phyloP scores from a whole-genome alignment of 768 basidiomycete species.

The Pilatotrama ljubarskyi region DNA sequence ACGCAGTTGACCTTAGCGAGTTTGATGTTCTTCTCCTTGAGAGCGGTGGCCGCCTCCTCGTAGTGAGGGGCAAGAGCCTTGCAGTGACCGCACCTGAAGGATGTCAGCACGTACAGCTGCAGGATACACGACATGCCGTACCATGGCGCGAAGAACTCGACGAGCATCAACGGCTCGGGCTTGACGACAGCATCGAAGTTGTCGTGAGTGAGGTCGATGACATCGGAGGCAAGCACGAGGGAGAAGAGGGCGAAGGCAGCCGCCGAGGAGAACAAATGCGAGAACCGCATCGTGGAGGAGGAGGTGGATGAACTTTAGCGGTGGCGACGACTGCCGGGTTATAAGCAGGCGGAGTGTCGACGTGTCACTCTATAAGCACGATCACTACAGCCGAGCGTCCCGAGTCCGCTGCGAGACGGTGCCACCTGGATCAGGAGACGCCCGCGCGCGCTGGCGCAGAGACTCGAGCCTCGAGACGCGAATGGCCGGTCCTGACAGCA shows the following conservation, averaged over 20 bases:
- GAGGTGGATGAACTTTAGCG: slow-evolving; percentile 14
- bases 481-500: background rate
- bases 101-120: background rate
- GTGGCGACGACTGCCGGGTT: slow-evolving; percentile 26
- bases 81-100: slow-evolving; percentile 87
- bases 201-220: slow-evolving; percentile 68
- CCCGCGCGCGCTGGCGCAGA: background rate
- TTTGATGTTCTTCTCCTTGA: slow-evolving; percentile 89
- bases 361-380: slow-evolving; percentile 44
- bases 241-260: slow-evolving; percentile 56
- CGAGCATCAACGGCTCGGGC: slow-evolving; percentile 73
- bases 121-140: slow-evolving; percentile 30
- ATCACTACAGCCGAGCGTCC: slow-evolving; percentile 13
- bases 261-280: slow-evolving; percentile 46
- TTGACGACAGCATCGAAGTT: slow-evolving; percentile 69
- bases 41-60: slow-evolving; percentile 88
- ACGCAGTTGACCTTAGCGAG: slow-evolving; percentile 98
- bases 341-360: slow-evolving; percentile 31
- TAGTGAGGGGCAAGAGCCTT: slow-evolving; percentile 94
- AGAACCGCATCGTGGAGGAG: slow-evolving; percentile 61
- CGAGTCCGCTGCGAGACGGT: background rate
- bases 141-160: slow-evolving; percentile 97
- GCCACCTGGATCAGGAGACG: background rate
- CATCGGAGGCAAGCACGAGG: slow-evolving; percentile 69
- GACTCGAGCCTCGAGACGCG: no score